Evolutionary conservation across 495 filamentous ascomycete species (phyloP).

Genomic region (Recurvomyces mirabilis): DNA sequence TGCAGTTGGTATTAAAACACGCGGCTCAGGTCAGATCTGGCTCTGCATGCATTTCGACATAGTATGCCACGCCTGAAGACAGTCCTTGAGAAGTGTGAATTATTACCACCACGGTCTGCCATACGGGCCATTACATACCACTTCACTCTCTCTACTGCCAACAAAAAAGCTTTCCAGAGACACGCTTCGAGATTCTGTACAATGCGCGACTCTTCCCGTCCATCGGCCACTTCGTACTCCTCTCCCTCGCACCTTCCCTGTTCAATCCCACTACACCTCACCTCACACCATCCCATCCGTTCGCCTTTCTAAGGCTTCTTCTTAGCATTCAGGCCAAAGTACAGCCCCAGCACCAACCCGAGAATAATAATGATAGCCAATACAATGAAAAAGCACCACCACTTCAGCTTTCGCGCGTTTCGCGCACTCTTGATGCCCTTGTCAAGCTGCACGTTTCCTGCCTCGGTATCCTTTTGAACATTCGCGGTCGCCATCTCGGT

Average conservation of each 20-base stretch:
- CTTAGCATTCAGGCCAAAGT: constrained; percentile 27
- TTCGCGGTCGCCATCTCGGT: constrained; percentile 46
- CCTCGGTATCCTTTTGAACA: constrained; percentile 45
- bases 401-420: constrained; percentile 54
- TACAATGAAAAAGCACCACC: constrained; percentile 52
- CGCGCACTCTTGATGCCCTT: constrained; percentile 48
- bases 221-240: background rate
- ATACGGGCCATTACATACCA: no score
- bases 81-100: no score
- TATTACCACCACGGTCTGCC: no score
- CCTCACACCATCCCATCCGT: background rate
- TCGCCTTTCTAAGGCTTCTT: background rate
- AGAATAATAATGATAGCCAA: constrained; percentile 38
- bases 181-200: no score
- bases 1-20: no score
- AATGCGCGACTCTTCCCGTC: background rate
- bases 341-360: constrained; percentile 31
- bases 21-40: no score
- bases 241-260: background rate
- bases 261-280: background rate
- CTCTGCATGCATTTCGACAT: no score
- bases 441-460: constrained; percentile 49
- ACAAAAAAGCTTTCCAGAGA: no score
- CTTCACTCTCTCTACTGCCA: no score
- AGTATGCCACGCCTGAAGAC: no score